phyloP scores from a whole-genome alignment of 2,329 filamentous ascomycete species.

The Pyrenochaeta sp. region DNA sequence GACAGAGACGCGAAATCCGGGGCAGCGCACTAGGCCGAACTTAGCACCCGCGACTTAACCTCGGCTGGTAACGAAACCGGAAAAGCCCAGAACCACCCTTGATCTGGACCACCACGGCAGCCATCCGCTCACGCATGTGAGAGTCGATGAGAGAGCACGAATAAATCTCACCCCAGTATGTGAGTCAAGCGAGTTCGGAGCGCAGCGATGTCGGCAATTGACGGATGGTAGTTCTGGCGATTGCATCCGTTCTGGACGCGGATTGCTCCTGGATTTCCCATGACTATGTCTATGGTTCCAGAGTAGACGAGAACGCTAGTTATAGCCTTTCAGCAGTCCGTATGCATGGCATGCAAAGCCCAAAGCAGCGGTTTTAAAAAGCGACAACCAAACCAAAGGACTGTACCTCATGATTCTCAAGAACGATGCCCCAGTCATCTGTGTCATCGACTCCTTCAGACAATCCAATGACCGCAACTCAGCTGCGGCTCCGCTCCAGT shows the following conservation, averaged over 20 bases:
- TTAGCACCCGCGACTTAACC: slow-evolving; percentile 17
- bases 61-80: slow-evolving; percentile 17
- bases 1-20: slow-evolving; percentile 20
- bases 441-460: neutral
- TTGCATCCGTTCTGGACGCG: neutral
- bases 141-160: slow-evolving; percentile 7
- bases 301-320: no score
- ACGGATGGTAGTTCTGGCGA: no score
- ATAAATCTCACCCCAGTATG: slow-evolving; percentile 4
- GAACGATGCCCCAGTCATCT: slow-evolving; percentile 4
- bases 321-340: slow-evolving; percentile 39
- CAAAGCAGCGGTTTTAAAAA: slow-evolving; percentile 6
- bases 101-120: slow-evolving; percentile 15
- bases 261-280: neutral
- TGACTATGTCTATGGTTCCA: neutral
- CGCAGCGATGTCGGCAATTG: slow-evolving; percentile 4
- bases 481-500: slow-evolving; percentile 3
- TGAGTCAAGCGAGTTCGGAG: slow-evolving; percentile 2
- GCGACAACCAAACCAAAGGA: slow-evolving; percentile 10
- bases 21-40: slow-evolving; percentile 4
- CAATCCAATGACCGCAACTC: slow-evolving; percentile 2
- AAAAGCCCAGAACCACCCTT: slow-evolving; percentile 18
- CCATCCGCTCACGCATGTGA: neutral
- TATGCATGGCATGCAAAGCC: slow-evolving; percentile 35
- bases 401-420: neutral